phyloP scores from a whole-genome alignment of 2,329 filamentous ascomycete species.

The Exophiala sp. region DNA sequence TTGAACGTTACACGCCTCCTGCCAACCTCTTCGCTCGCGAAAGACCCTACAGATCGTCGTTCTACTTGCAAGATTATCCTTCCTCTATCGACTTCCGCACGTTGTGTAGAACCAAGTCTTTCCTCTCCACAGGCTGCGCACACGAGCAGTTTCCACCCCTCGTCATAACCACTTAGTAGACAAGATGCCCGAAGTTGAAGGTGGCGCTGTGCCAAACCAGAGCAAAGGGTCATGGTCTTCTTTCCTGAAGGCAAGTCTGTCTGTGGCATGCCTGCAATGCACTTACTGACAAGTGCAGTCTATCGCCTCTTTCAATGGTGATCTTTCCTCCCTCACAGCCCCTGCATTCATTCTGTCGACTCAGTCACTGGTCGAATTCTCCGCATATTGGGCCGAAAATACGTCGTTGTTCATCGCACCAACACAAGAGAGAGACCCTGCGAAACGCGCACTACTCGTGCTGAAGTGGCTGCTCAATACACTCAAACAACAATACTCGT shows the following conservation, averaged over 20 bases:
- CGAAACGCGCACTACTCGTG: conserved; percentile 74
- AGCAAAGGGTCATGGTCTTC: conserved; percentile 45
- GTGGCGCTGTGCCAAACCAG: conserved; percentile 38
- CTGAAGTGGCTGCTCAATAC: conserved; percentile 87
- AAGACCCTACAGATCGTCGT: too few species aligned
- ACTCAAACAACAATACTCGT: conserved; percentile 75
- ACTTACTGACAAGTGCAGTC: conserved; percentile 42
- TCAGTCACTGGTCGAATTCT: conserved; percentile 64
- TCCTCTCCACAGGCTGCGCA: neutral
- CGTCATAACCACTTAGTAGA: neutral
- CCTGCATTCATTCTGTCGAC: conserved; percentile 79
- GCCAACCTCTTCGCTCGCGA: too few species aligned
- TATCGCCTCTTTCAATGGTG: conserved; percentile 78
- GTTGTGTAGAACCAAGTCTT: neutral
- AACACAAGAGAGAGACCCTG: conserved; percentile 67
- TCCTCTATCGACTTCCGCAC: too few species aligned
- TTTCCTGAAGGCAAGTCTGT: conserved; percentile 43
- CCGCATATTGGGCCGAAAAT: conserved; percentile 70
- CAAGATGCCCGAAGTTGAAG: conserved; percentile 38
- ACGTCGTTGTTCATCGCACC: conserved; percentile 71
- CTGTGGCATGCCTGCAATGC: neutral
- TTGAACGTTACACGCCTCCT: too few species aligned
- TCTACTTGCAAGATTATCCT: too few species aligned
- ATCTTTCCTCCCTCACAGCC: conserved; percentile 75
- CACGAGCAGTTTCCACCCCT: neutral